A percentile compares a stretch with the other conserved stretches of the same genome.
Evolutionary conservation across 345 rosid genomes (phyloP).

Genomic region (Acer negundo): DNA sequence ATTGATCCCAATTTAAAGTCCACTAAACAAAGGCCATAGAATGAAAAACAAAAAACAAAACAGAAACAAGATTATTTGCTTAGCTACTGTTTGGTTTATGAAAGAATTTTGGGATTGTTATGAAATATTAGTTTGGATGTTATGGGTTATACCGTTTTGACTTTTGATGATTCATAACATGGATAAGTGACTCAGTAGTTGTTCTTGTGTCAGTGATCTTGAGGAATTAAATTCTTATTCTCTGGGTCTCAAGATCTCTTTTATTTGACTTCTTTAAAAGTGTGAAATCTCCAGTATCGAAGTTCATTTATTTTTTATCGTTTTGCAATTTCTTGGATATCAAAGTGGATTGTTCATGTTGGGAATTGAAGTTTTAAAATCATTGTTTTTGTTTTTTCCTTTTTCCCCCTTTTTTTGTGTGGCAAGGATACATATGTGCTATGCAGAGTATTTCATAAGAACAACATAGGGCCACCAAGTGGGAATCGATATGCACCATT

Average conservation of each 20-base stretch:
- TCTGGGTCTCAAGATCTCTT: background rate
- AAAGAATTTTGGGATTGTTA: background rate
- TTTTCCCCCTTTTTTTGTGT: constrained; percentile 7
- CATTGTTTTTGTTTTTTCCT: constrained; percentile 11
- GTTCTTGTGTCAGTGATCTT: background rate
- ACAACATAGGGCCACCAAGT: constrained; percentile 87
- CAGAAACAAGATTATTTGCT: too few relatives aligned
- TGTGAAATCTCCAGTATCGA: background rate
- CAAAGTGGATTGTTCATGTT: background rate
- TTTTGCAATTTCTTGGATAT: constrained; percentile 7
- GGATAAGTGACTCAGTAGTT: constrained; percentile 1
- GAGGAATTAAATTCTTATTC: background rate
- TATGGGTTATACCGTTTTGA: constrained; percentile 3
- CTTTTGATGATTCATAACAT: constrained; percentile 1
- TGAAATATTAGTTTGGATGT: constrained; percentile 4
- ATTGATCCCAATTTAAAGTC: too few relatives aligned
- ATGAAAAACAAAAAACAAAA: too few relatives aligned
- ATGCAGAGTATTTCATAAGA: constrained; percentile 90
- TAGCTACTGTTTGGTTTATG: constrained; percentile 2
- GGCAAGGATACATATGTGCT: constrained; percentile 70
- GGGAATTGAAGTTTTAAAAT: constrained; percentile 16
- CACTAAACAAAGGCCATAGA: too few relatives aligned
- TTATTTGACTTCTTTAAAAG: background rate
- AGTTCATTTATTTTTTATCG: background rate
- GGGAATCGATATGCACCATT: constrained; percentile 84